Base-by-base conservation (phyloP, 306 rosid genomes). In the Ochetophila trinervis region DNA sequence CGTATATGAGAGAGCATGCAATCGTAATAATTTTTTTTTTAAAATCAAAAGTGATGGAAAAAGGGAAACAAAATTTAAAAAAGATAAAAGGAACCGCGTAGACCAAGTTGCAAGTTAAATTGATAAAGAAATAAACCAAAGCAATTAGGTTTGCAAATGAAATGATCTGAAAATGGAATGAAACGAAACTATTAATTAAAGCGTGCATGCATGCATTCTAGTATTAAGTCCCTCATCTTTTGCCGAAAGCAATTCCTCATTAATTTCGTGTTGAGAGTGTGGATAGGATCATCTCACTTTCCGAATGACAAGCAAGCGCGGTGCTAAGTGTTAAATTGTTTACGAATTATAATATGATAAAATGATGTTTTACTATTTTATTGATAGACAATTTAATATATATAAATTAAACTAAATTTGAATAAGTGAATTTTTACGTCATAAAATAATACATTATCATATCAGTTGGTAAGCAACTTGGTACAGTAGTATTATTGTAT, bases 201-300 rank as follows among this genome's bases (percentile, higher is more conserved):
- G 68, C 17, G 23, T 49, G 45, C 55, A 63, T 63, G 68, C 68
- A 63, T 45, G 10, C 42, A 23, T 63, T 24, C 10, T 3, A 47
- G 68, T 27, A 6, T 63, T 13, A 48, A 24, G 68, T 49, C 56
- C 16, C 48, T 48, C 42, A 23, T 17, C 11, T 63, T 63, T 63
- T 16, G 68, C 68, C 57, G 68, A 63, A 63, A 63, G 68, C 57
- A 63, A 63, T 17, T n/a, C 8, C 50, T 27, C 32, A 27, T 14
- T 21, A 23, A 47, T 44, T 55, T 64, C 45, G 51, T 40, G 13
- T 36, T 45, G 12, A 6, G 10, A 1, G 21, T 50, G 9, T 50
- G 54, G 54, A 17, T 49, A 16, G 14, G 53, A 49, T 67, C n/a
- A 53, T 7, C 32, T 70, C 21, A 21, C 20, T 17, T 23, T 27